Conservation (phyloP, 2,329 filamentous ascomycete species). For the Chalara sp. region DNA sequence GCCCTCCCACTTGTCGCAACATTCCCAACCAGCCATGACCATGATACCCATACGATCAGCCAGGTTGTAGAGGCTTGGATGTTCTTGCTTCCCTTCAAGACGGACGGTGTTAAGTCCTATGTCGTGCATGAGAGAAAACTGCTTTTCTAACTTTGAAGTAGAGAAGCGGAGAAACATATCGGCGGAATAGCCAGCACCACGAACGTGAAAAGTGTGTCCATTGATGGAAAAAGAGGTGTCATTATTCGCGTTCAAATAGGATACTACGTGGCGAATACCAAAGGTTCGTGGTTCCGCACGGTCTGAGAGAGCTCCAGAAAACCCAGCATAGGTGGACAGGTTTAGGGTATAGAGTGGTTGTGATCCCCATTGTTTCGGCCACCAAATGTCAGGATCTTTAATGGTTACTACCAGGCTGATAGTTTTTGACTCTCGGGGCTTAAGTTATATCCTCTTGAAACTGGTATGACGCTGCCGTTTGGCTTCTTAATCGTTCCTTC, state of each 20-base stretch:
- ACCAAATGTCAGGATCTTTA: not conserved
- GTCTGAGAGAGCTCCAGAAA: not conserved
- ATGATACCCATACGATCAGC: not conserved
- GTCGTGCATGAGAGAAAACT: not conserved
- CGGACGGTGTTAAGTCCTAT: not conserved
- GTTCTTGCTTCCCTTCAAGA: not conserved
- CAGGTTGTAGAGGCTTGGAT: not conserved
- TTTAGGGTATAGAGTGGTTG: not conserved
- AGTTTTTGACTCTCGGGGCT: not conserved
- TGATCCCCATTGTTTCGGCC: not conserved
- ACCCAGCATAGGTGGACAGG: not conserved
- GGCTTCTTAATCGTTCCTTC: not conserved
- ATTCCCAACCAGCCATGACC: not conserved
- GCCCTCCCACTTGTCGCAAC: constrained; percentile 1
- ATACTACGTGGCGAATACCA: not conserved
- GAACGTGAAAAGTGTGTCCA: not conserved
- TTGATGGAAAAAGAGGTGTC: not conserved
- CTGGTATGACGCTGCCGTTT: not conserved
- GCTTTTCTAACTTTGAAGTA: not conserved
- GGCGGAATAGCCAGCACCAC: not conserved
- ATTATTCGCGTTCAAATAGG: not conserved
- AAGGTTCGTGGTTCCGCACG: not conserved
- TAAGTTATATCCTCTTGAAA: not conserved
- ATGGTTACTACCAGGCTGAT: not conserved
- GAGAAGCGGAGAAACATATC: not conserved